phyloP scores from a whole-genome alignment of 1,284 basidiomycete genomes.

The Pyrrhoderma lamaoense region DNA sequence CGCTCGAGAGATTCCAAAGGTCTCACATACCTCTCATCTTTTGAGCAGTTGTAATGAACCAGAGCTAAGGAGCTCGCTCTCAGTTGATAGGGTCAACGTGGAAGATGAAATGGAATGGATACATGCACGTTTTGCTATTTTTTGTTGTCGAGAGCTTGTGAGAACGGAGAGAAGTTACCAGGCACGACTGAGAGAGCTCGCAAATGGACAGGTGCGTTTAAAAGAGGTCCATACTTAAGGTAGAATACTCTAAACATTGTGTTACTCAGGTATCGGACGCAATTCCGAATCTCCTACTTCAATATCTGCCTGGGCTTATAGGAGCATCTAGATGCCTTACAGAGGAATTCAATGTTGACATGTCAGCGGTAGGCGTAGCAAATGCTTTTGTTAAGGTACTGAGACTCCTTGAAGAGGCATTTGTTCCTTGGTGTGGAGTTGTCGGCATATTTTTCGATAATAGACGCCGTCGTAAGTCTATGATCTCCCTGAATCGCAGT shows the following conservation, averaged over 20 bases:
- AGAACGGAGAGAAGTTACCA: constrained; percentile 61
- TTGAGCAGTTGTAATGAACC: no score
- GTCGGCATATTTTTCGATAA: constrained; percentile 52
- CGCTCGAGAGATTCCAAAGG: no score
- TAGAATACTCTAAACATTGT: constrained; percentile 17
- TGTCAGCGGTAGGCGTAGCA: constrained; percentile 53
- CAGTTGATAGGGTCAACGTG: constrained; percentile 5
- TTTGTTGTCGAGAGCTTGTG: constrained; percentile 56
- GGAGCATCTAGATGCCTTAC: constrained; percentile 41
- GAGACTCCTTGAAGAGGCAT: constrained; percentile 45
- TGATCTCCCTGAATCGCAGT: constrained; percentile 3
- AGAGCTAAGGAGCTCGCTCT: constrained; percentile 7
- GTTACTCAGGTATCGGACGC: constrained; percentile 34
- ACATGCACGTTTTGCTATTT: constrained; percentile 46
- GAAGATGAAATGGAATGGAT: constrained; percentile 39
- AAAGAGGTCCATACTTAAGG: no score
- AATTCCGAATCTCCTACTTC: constrained; percentile 47
- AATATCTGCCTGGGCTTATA: constrained; percentile 44
- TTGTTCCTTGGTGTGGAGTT: constrained; percentile 55
- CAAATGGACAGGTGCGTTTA: constrained; percentile 33
- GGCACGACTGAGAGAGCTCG: constrained; percentile 39
- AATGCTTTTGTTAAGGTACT: constrained; percentile 49
- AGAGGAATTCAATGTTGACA: constrained; percentile 45
- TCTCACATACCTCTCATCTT: no score
- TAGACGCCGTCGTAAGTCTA: constrained; percentile 20